A percentile compares a stretch with the other conserved stretches of the same genome.
Conservation (phyloP, 2,329 filamentous ascomycete species). For the Capronia americana region DNA sequence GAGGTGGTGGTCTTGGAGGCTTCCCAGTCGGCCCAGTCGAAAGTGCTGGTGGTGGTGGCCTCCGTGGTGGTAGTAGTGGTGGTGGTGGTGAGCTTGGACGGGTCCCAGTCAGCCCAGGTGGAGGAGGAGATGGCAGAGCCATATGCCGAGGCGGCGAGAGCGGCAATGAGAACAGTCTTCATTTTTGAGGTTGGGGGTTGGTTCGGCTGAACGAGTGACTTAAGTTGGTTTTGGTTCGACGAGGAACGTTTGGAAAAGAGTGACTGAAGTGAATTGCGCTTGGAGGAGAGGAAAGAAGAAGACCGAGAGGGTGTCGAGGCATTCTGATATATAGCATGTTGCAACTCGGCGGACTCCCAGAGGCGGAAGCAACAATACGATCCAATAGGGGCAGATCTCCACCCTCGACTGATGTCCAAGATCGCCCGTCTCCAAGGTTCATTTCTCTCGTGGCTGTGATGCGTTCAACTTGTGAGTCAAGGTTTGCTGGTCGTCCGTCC, state of each 20-base stretch:
- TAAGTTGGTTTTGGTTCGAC: conserved; percentile 20
- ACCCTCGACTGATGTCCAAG: conserved; percentile 1
- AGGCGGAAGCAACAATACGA: neutral
- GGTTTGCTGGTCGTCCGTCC: neutral
- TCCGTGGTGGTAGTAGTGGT: conserved; percentile 5
- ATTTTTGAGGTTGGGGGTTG: conserved; percentile 12
- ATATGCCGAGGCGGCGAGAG: conserved; percentile 19
- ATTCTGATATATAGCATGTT: conserved; percentile 17
- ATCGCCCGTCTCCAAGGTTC: neutral
- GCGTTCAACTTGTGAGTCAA: conserved; percentile 10
- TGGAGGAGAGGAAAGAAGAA: conserved; percentile 15
- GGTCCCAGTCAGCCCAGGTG: conserved; percentile 14
- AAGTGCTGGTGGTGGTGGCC: conserved; percentile 13
- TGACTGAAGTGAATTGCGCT: conserved; percentile 23
- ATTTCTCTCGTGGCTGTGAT: conserved; percentile 17
- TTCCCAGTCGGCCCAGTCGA: conserved; percentile 7
- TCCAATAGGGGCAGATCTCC: conserved; percentile 19
- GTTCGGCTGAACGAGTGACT: conserved; percentile 20
- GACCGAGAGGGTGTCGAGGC: neutral
- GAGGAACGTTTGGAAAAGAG: conserved; percentile 13
- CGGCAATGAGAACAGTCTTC: conserved; percentile 21
- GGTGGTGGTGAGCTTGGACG: conserved; percentile 6
- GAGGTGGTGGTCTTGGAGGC: conserved; percentile 5
- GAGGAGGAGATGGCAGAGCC: conserved; percentile 18
- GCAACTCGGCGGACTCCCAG: neutral